Base-by-base conservation (phyloP, 2,329 filamentous ascomycete genomes). In the Didymosphaeria variabile region DNA sequence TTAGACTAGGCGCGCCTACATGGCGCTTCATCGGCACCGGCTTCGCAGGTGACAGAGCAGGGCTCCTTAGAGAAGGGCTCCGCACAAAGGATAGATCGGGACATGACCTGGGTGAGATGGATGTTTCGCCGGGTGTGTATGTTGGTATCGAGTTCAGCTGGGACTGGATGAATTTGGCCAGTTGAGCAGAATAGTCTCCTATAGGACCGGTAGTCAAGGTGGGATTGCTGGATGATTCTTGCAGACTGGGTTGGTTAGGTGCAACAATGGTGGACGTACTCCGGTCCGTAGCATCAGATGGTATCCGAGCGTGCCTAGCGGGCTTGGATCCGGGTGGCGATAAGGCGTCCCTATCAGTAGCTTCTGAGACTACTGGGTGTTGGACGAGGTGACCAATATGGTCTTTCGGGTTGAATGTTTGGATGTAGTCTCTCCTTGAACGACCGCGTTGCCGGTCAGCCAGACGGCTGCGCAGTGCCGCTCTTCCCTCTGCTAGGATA, bases 131-230 rank as follows among this genome's bases (percentile, higher is more conserved):
- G 7, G 68, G 38, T 26, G 63, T 61, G 59, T 77, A 76, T 5
- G 76, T 71, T 4, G 75, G 72, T 58, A 78, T 77, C 0, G 74
- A 76, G 31, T 66, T 68, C 15, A 78, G 65, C 38, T 76, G 75
- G 19, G 68, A 62, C 57, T 74, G 72, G 53, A 77, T 76, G 59
- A 78, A 78, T 17, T 69, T 68, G n/a, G 76, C 74, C 17, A 78
- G 69, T 40, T 75, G 74, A 44, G 75, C 74, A 26, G 76, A 77
- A 56, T 78, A 78, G 58, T 73, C 65, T 55, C 71, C 72, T 23
- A 77, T 55, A 31, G 68, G 69, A 46, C 65, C 67, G 38, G 26
- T 64, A n/a, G 67, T 60, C 36, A 60, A 57, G 49, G 57, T 59
- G 7, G 61, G 26, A 42, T 21, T 57, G 49, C 38, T 50, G 36